These are phyloP conservation scores for Alternaria triticina DNA, from an alignment of 2,329 filamentous ascomycete species.

Conservation along the genomic window DNA sequence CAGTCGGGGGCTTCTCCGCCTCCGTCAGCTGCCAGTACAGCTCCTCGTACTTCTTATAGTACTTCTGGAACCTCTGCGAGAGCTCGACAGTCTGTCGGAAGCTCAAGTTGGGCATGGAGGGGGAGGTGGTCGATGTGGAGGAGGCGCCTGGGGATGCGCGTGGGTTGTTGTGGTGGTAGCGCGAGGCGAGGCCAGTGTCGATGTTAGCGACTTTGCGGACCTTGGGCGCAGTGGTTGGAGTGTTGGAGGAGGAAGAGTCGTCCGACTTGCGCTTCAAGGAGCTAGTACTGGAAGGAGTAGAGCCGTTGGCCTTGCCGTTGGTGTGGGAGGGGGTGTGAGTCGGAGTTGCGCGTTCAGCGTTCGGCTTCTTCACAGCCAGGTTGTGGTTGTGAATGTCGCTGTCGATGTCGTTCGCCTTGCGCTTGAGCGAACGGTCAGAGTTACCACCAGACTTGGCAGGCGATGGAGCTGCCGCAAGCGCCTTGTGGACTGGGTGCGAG, in stretches of 20 bases:
- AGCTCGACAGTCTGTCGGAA: slow-evolving; percentile 55
- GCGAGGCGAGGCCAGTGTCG: slow-evolving; percentile 44
- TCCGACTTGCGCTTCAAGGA: slow-evolving; percentile 56
- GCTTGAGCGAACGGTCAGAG: slow-evolving; percentile 46
- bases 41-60: slow-evolving; percentile 64
- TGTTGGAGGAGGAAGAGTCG: slow-evolving; percentile 43
- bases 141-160: slow-evolving; percentile 44
- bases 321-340: slow-evolving; percentile 38
- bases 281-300: slow-evolving; percentile 35
- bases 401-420: slow-evolving; percentile 51
- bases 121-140: slow-evolving; percentile 43
- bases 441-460: slow-evolving; percentile 42
- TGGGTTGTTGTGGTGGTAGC: slow-evolving; percentile 42
- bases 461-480: slow-evolving; percentile 43
- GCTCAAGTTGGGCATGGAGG: slow-evolving; percentile 43
- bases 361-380: slow-evolving; percentile 42
- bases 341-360: slow-evolving; percentile 35
- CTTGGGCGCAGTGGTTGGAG: slow-evolving; percentile 34
- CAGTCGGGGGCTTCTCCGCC: slow-evolving; percentile 51
- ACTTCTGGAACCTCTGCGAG: slow-evolving; percentile 61
- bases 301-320: slow-evolving; percentile 38
- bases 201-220: slow-evolving; percentile 44
- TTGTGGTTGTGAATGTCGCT: slow-evolving; percentile 47
- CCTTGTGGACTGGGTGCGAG: slow-evolving; percentile 49
- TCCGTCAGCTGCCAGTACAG: slow-evolving; percentile 58